Evolutionary conservation across 75 land plant species (phyloP).

Genomic region (Selaginella moellendorffii): DNA sequence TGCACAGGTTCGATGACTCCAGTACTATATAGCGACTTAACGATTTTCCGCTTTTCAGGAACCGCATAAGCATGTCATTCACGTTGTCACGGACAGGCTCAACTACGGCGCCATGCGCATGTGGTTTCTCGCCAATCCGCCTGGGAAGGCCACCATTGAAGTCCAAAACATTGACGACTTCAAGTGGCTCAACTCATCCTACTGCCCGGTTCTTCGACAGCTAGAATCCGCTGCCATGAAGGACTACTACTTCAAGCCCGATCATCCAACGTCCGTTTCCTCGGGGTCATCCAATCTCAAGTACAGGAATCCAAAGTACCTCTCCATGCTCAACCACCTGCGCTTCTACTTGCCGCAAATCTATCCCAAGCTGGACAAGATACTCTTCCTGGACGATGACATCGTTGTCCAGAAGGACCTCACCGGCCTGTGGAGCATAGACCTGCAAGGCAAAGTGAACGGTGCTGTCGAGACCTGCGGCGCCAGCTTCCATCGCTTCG

Average conservation of each 20-base stretch:
- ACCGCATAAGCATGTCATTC: constrained; percentile 57
- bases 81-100: constrained; percentile 54
- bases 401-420: constrained; percentile 50
- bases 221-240: constrained; percentile 45
- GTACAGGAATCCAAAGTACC: constrained; percentile 53
- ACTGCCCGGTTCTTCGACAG: constrained; percentile 56
- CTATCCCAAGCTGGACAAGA: constrained; percentile 38
- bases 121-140: constrained; percentile 63
- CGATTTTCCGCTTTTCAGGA: constrained; percentile 20
- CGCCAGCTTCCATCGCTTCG: constrained; percentile 38
- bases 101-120: constrained; percentile 68
- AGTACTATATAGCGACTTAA: not conserved
- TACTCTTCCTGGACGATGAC: constrained; percentile 60
- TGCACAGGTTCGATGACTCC: constrained; percentile 48
- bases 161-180: constrained; percentile 56
- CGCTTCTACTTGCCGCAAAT: constrained; percentile 51
- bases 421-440: constrained; percentile 46
- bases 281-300: constrained; percentile 42
- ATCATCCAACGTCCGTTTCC: constrained; percentile 16
- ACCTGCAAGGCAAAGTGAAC: constrained; percentile 58
- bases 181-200: constrained; percentile 52
- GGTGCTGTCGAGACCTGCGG: constrained; percentile 42
- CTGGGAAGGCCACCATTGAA: constrained; percentile 46
- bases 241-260: constrained; percentile 46
- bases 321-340: constrained; percentile 61